These are phyloP conservation scores for Aechmea fasciata DNA, from an alignment of 176 grass and related monocot genomes.

Conservation along the genomic window DNA sequence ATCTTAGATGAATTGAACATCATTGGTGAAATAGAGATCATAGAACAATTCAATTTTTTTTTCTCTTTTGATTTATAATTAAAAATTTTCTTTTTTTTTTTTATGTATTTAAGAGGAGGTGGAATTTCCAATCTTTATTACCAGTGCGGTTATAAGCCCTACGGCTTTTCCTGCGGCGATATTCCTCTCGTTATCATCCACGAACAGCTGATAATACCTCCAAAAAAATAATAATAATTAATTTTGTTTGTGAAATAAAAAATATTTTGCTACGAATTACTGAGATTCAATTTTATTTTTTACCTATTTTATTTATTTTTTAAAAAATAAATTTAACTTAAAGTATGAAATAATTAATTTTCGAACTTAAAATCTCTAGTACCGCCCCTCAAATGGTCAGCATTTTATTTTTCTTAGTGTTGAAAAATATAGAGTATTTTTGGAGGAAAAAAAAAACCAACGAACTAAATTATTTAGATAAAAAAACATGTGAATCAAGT, in stretches of 20 bases:
- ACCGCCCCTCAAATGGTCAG: background rate
- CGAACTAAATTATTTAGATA: background rate
- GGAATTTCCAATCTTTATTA: conserved; percentile 17
- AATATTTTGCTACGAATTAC: background rate
- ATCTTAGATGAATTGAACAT: too few species aligned
- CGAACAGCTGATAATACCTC: conserved; percentile 60
- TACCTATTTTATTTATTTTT: background rate
- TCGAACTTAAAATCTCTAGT: background rate
- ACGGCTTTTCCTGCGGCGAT: conserved; percentile 75
- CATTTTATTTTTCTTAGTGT: too few species aligned
- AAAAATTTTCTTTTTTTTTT: too few species aligned
- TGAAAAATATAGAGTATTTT: too few species aligned
- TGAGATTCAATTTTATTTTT: background rate
- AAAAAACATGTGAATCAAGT: too few species aligned
- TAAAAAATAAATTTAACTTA: background rate
- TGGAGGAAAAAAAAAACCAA: background rate
- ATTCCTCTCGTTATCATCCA: conserved; percentile 95
- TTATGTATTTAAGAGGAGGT: too few species aligned
- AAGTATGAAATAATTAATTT: too few species aligned
- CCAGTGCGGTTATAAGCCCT: conserved; percentile 74
- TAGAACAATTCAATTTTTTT: too few species aligned
- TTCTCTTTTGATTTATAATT: too few species aligned
- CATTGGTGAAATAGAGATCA: too few species aligned
- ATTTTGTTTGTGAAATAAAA: background rate
- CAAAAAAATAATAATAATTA: background rate